Evolutionary conservation across 805 yeast species (phyloP).

Genomic region (Monosporozyma aerobia): DNA sequence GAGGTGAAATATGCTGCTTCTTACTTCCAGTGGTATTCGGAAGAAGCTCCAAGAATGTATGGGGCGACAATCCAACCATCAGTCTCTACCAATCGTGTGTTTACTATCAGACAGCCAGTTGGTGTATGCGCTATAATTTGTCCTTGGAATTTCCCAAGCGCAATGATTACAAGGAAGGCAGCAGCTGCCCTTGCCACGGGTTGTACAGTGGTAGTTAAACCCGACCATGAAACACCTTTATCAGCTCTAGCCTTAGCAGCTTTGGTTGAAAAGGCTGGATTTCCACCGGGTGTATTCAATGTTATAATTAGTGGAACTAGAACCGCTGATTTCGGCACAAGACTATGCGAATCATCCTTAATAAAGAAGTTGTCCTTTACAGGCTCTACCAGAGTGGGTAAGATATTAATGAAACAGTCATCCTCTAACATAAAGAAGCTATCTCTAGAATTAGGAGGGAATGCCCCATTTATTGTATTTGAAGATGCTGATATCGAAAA

Average conservation of each 20-base stretch:
- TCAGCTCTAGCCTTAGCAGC: conserved; percentile 49
- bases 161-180: conserved; percentile 58
- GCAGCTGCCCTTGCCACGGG: conserved; percentile 63
- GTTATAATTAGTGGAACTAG: conserved; percentile 40
- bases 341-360: conserved; percentile 38
- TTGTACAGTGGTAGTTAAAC: conserved; percentile 51
- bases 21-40: conserved; percentile 83
- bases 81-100: conserved; percentile 41
- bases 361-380: conserved; percentile 54
- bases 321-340: conserved; percentile 46
- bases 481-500: conserved; percentile 49
- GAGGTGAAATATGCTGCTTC: conserved; percentile 55
- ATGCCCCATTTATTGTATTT: conserved; percentile 55
- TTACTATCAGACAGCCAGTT: conserved; percentile 49
- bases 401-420: conserved; percentile 48
- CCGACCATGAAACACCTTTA: conserved; percentile 54
- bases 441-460: conserved; percentile 59
- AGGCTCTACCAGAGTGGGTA: conserved; percentile 57
- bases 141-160: conserved; percentile 62
- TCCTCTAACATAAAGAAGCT: conserved; percentile 50
- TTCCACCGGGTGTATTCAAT: conserved; percentile 50
- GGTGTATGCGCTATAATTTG: conserved; percentile 57
- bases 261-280: conserved; percentile 49
- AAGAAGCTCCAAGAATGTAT: conserved; percentile 48
- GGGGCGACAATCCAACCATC: conserved; percentile 51